phyloP scores from a whole-genome alignment of 164 flowering plant genomes.

The Magnolia sinica region DNA sequence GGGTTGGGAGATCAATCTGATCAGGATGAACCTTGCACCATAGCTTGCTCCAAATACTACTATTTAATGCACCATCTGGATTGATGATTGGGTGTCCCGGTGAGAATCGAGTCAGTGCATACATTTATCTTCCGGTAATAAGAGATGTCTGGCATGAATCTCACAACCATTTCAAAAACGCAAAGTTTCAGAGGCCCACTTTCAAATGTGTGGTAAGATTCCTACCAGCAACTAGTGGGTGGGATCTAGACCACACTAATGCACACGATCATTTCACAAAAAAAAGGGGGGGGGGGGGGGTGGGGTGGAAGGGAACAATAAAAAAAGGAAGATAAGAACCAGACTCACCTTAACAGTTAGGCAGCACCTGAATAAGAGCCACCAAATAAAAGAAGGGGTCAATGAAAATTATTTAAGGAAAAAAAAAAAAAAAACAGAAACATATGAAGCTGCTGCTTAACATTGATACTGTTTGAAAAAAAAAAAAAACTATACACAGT shows the following conservation, averaged over 20 bases:
- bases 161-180: neutral
- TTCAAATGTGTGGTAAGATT: neutral
- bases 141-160: neutral
- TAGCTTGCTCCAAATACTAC: too few relatives aligned
- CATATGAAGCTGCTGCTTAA: neutral
- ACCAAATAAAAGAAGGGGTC: neutral
- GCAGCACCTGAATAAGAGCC: conserved; percentile 28
- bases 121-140: neutral
- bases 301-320: accelerated
- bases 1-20: too few relatives aligned
- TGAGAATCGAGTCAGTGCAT: too few relatives aligned
- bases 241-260: too few relatives aligned
- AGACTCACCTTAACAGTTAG: conserved; percentile 30
- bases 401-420: neutral
- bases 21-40: too few relatives aligned
- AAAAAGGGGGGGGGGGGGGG: too few relatives aligned
- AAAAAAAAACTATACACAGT: too few relatives aligned
- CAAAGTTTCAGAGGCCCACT: neutral
- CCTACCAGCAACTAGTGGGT: neutral
- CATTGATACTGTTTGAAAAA: neutral
- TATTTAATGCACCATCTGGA: too few relatives aligned
- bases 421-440: neutral
- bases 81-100: too few relatives aligned
- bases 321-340: neutral
- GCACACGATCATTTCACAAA: neutral